Base-by-base conservation (phyloP, 352 stramenopile genomes). In the Peronospora tabacina region DNA sequence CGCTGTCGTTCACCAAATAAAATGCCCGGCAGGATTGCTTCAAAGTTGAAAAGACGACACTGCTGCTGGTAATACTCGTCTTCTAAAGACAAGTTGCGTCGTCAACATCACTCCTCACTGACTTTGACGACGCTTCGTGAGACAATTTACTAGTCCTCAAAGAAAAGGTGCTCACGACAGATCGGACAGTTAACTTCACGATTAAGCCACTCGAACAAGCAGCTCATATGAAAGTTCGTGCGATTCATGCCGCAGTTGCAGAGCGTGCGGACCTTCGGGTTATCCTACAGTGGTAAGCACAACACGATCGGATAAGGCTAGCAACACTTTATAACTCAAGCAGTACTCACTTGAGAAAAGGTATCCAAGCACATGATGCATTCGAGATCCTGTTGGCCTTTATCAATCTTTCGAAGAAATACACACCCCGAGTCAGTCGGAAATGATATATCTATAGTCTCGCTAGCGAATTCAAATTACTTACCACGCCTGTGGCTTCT, bases 201-300 rank as follows among this genome's bases (percentile, higher is more conserved):
- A 61, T 93, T 83, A 15, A 87, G 62, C 85, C 85, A 95, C 53
- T 92, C 81, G 20, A 94, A 66, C 51, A 95, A 63, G 46, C 85
- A 95, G 63, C 75, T 81, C 59, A 94, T 72, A 41, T 95, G 85
- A 49, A 94, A 95, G 53, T 92, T 92, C 24, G 84, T 90, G 45
- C 85, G 79, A 58, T 95, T 95, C 69, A 95, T 74, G 46, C 85
- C 85, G 58, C 85, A 95, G 40, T 73, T 87, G 52, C 85, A 95
- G 17, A 95, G 52, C 35, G 85, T 90, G 17, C 82, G 81, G 39
- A 95, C 68, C 45, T 89, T 89, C 3, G 82, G 82, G 34, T 91
- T 87, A 7, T 80, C 61, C 58, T 82, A 34, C 15, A 52, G 35
- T 17, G 11, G 24, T 20, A 8, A 15, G 19, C 19, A 49, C 28